A percentile compares a stretch with the other conserved stretches of the same genome.
Conservation (phyloP, 495 filamentous ascomycete species). For the Lasiosphaeris hirsuta region DNA sequence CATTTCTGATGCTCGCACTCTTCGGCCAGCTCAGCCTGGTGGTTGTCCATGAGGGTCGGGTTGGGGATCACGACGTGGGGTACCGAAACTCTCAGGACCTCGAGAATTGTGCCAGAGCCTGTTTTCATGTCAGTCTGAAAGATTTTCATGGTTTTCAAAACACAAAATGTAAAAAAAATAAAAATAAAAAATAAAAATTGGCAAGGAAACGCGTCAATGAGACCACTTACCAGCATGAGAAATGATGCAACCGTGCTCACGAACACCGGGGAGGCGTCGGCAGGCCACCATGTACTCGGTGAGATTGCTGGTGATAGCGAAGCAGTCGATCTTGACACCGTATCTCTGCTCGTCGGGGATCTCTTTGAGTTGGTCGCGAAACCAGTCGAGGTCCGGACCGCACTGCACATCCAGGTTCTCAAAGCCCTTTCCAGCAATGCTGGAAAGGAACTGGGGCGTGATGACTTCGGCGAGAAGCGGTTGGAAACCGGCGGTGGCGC, state of each 20-base stretch:
- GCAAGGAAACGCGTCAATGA: background rate
- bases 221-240: constrained; percentile 74
- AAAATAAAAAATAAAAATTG: too few species aligned
- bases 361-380: constrained; percentile 21
- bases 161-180: too few species aligned
- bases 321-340: constrained; percentile 53
- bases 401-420: constrained; percentile 72
- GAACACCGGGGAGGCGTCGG: constrained; percentile 22
- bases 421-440: constrained; percentile 54
- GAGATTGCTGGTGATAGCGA: constrained; percentile 62
- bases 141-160: too few species aligned
- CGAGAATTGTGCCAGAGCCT: constrained; percentile 90
- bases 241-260: constrained; percentile 65
- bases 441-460: constrained; percentile 54
- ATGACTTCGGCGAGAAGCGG: constrained; percentile 65
- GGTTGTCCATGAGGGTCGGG: constrained; percentile 75
- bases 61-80: constrained; percentile 87
- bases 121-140: constrained; percentile 10
- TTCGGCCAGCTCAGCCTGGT: constrained; percentile 81
- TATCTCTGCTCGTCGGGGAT: constrained; percentile 9
- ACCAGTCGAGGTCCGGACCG: constrained; percentile 51
- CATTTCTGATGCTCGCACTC: constrained; percentile 67
- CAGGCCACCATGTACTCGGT: constrained; percentile 50
- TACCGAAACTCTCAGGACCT: constrained; percentile 62
- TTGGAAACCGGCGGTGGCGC: constrained; percentile 83